Conservation (phyloP, 2,329 filamentous ascomycete genomes). For the Apiospora rasikravindrae region DNA sequence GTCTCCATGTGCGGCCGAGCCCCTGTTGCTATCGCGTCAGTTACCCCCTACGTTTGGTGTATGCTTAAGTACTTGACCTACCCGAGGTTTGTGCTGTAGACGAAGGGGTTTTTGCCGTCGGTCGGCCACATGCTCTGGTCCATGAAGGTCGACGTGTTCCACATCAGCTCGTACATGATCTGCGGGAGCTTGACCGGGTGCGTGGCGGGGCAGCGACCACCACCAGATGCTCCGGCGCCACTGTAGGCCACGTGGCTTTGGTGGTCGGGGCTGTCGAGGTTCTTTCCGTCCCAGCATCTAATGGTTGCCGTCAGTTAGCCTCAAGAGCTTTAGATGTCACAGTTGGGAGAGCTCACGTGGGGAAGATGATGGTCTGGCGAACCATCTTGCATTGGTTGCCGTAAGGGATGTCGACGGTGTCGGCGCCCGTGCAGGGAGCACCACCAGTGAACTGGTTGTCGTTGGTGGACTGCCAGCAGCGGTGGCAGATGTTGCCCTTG, state of each 20-base stretch:
- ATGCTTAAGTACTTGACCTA: constrained; percentile 29
- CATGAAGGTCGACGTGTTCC: constrained; percentile 49
- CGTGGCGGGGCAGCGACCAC: constrained; percentile 51
- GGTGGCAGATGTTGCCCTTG: constrained; percentile 50
- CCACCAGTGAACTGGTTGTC: constrained; percentile 54
- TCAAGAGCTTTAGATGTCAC: neutral
- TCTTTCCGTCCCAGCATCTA: constrained; percentile 56
- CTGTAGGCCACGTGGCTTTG: constrained; percentile 53
- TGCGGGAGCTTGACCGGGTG: constrained; percentile 54
- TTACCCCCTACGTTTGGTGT: neutral
- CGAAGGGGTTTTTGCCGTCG: constrained; percentile 48
- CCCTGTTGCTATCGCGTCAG: constrained; percentile 32
- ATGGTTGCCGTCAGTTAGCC: neutral
- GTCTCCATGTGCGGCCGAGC: constrained; percentile 55
- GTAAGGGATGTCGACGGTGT: constrained; percentile 55
- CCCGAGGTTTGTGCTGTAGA: constrained; percentile 52
- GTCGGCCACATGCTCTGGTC: constrained; percentile 49
- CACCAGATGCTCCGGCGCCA: constrained; percentile 50
- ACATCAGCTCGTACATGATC: constrained; percentile 56
- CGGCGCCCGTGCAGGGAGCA: constrained; percentile 53
- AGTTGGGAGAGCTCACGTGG: constrained; percentile 37
- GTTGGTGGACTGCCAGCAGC: constrained; percentile 52
- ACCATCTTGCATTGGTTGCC: constrained; percentile 56
- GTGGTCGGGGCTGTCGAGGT: constrained; percentile 54
- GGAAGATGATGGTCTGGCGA: constrained; percentile 58